Evolutionary conservation across 2,329 filamentous ascomycete genomes (phyloP).

Genomic region (Ophiostoma himal-ulmi): DNA sequence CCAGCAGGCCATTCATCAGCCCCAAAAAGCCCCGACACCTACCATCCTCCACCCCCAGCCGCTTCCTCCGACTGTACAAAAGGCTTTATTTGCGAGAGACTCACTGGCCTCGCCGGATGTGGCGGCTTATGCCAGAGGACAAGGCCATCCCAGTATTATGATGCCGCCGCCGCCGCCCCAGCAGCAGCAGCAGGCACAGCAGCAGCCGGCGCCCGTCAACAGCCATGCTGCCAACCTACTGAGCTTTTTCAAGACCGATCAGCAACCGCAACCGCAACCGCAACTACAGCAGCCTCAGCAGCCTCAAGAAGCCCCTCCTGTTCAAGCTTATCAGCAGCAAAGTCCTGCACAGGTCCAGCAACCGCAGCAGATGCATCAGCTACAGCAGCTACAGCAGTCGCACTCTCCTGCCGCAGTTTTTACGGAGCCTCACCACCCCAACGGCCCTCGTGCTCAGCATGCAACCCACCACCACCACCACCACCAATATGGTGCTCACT

Average conservation of each 20-base stretch:
- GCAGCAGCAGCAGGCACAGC: slow-evolving; percentile 26
- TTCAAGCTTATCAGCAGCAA: neutral
- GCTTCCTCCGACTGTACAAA: slow-evolving; percentile 51
- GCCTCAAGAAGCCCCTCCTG: neutral
- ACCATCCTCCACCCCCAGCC: slow-evolving; percentile 43
- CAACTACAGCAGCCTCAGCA: slow-evolving; percentile 18
- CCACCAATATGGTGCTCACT: neutral
- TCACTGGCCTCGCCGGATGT: slow-evolving; percentile 35
- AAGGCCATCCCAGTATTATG: slow-evolving; percentile 6
- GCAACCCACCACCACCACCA: neutral
- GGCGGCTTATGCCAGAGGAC: slow-evolving; percentile 19
- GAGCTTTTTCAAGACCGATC: slow-evolving; percentile 37
- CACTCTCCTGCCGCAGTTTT: neutral
- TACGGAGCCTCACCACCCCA: slow-evolving; percentile 6
- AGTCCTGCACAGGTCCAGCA: neutral
- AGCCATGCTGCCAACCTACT: slow-evolving; percentile 34
- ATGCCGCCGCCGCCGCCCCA: slow-evolving; percentile 27
- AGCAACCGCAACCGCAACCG: slow-evolving; percentile 17
- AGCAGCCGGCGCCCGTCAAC: slow-evolving; percentile 30
- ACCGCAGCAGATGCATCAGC: slow-evolving; percentile 11
- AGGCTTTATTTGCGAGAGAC: slow-evolving; percentile 44
- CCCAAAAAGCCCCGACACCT: slow-evolving; percentile 11
- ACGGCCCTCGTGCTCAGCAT: slow-evolving; percentile 8
- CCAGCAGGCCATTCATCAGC: neutral
- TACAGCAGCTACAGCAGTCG: neutral